phyloP scores from a whole-genome alignment of 2,329 filamentous ascomycete genomes.

The Cytospora schulzeri region DNA sequence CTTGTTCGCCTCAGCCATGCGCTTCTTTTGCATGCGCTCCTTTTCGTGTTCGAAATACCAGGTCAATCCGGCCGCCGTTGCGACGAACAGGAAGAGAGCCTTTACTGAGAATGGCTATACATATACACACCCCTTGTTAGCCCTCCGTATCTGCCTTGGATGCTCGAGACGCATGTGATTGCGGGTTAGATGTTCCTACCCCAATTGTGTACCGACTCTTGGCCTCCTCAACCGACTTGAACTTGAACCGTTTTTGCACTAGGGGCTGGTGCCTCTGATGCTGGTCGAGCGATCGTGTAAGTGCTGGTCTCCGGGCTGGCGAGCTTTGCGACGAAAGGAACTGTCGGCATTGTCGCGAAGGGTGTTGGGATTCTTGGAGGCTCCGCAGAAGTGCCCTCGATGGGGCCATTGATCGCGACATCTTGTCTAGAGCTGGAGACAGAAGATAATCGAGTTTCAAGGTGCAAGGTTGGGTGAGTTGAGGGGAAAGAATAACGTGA shows the following conservation, averaged over 20 bases:
- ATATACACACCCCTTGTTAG: constrained; percentile 22
- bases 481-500: neutral
- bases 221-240: constrained; percentile 60
- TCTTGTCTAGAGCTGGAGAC: constrained; percentile 30
- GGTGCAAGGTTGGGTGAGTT: no score
- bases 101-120: constrained; percentile 88
- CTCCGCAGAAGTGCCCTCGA: constrained; percentile 41
- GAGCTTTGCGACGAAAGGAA: constrained; percentile 41
- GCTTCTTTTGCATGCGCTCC: constrained; percentile 82
- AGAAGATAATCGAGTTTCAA: neutral
- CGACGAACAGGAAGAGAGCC: constrained; percentile 81
- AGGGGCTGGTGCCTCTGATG: constrained; percentile 33
- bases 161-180: neutral
- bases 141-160: neutral
- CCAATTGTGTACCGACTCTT: constrained; percentile 61
- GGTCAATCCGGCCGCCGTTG: constrained; percentile 74
- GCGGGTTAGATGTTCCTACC: constrained; percentile 40
- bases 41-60: constrained; percentile 96
- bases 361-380: constrained; percentile 33
- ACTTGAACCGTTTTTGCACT: constrained; percentile 43
- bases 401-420: constrained; percentile 43
- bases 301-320: constrained; percentile 30
- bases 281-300: constrained; percentile 25
- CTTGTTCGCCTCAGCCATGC: constrained; percentile 89
- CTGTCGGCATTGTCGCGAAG: constrained; percentile 44